These are phyloP conservation scores for Colletotrichum costaricense DNA, from an alignment of 2,329 filamentous ascomycete species.

Conservation along the genomic window DNA sequence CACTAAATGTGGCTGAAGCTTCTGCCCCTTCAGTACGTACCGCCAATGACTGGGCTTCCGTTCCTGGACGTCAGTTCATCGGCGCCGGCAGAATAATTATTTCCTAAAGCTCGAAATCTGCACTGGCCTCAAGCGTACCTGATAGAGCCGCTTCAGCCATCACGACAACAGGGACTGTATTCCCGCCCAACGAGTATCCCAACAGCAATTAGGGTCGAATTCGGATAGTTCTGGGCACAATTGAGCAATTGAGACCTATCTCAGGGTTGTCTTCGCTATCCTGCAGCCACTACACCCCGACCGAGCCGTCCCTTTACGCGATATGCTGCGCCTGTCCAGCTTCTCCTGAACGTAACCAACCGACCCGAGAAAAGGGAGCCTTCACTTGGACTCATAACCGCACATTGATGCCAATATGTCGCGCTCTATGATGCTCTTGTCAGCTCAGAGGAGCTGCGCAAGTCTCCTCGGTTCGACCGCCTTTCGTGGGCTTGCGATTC, in stretches of 20 bases:
- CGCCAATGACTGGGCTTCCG: background rate
- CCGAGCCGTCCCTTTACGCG: background rate
- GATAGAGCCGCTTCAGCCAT: background rate
- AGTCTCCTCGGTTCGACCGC: constrained; percentile 15
- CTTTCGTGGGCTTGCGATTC: constrained; percentile 6
- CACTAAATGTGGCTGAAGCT: constrained; percentile 15
- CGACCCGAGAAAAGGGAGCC: constrained; percentile 2
- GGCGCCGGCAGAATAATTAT: constrained; percentile 32
- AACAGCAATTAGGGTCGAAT: background rate
- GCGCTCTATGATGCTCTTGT: constrained; percentile 6
- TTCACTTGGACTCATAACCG: background rate
- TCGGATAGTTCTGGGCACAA: background rate
- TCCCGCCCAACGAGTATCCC: background rate
- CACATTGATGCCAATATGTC: background rate
- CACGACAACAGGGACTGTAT: background rate
- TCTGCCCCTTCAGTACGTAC: background rate
- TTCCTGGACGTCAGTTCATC: background rate
- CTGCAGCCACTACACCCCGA: background rate
- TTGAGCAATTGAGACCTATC: background rate
- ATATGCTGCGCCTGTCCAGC: constrained; percentile 28
- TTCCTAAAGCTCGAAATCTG: constrained; percentile 32
- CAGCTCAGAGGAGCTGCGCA: constrained; percentile 17
- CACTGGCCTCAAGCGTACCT: constrained; percentile 1
- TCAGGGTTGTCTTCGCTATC: background rate
- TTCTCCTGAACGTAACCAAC: constrained; percentile 7